Conservation (phyloP, 495 filamentous ascomycete species). For the Penicillium fimorum region DNA sequence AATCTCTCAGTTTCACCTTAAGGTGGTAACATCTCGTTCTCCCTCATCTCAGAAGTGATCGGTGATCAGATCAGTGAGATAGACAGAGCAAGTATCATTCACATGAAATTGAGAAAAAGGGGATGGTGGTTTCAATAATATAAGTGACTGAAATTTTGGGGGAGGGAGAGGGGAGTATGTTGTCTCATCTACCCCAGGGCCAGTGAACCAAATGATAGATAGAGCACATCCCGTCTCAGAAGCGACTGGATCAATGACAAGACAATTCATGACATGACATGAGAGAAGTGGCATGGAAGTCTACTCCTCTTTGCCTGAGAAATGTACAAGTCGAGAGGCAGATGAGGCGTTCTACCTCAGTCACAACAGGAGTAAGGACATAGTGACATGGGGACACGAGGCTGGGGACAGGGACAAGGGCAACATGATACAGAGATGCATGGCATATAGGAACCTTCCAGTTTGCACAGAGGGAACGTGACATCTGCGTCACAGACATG, state of each 20-base stretch:
- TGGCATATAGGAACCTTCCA: neutral
- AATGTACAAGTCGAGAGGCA: neutral
- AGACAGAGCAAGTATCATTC: neutral
- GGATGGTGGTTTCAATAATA: neutral
- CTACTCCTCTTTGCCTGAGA: neutral
- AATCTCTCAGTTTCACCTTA: neutral
- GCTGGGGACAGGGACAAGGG: neutral
- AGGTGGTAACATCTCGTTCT: neutral
- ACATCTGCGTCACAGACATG: neutral
- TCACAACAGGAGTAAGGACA: neutral
- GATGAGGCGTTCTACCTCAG: neutral
- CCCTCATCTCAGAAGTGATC: neutral
- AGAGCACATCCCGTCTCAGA: neutral
- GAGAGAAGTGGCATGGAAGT: neutral
- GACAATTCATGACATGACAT: neutral
- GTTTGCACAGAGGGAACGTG: neutral
- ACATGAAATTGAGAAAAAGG: neutral
- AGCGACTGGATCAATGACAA: neutral
- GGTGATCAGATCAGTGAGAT: neutral
- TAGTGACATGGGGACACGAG: neutral
- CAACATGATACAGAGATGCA: neutral
- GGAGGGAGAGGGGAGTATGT: neutral
- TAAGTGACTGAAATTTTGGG: neutral
- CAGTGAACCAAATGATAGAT: neutral
- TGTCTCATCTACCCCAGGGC: neutral